A percentile compares a stretch with the other conserved stretches of the same genome.
phyloP scores from a whole-genome alignment of 805 yeast genomes.

The Sungouiozyma intestinalis region DNA sequence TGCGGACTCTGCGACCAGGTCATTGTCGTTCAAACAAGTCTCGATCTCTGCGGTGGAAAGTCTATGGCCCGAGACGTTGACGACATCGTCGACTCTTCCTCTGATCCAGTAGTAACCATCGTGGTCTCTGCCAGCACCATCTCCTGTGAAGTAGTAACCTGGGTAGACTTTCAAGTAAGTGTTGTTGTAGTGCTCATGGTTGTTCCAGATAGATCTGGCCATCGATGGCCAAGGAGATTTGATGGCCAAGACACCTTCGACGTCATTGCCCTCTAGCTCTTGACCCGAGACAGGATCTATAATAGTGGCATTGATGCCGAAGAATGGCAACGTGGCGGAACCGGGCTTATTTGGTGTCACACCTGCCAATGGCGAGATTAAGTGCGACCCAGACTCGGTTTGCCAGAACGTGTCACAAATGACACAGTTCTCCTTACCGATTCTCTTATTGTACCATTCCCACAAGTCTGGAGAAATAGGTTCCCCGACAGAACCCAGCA shows the following conservation, averaged over 20 bases:
- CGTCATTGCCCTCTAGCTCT: slow-evolving; percentile 77
- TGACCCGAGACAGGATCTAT: slow-evolving; percentile 89
- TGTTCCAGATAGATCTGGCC: slow-evolving; percentile 90
- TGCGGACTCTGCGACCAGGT: slow-evolving; percentile 84
- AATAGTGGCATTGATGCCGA: slow-evolving; percentile 83
- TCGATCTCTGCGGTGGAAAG: slow-evolving; percentile 98
- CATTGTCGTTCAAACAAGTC: slow-evolving; percentile 74
- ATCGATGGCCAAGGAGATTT: slow-evolving; percentile 96
- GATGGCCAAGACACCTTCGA: slow-evolving; percentile 92
- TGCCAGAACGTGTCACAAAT: slow-evolving; percentile 98
- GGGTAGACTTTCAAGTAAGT: slow-evolving; percentile 91
- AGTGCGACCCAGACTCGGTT: slow-evolving; percentile 94
- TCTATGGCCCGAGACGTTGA: slow-evolving; percentile 95
- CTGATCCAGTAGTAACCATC: slow-evolving; percentile 97
- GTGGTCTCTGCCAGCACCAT: slow-evolving; percentile 94
- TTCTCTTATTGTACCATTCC: slow-evolving; percentile 94
- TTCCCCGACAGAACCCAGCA: slow-evolving; percentile 95
- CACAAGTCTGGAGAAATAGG: slow-evolving; percentile 97
- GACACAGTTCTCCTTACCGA: slow-evolving; percentile 84
- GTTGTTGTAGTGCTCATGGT: slow-evolving; percentile 76
- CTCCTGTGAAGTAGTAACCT: slow-evolving; percentile 93
- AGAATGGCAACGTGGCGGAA: slow-evolving; percentile 92
- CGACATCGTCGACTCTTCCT: slow-evolving; percentile 98
- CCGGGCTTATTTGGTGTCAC: slow-evolving; percentile 94
- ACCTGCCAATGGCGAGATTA: slow-evolving; percentile 92